Percentiles rank a stretch among this genome's conserved stretches.
Evolutionary conservation across 2,329 filamentous ascomycete genomes (phyloP).

Genomic region (Colletotrichum camelliae): DNA sequence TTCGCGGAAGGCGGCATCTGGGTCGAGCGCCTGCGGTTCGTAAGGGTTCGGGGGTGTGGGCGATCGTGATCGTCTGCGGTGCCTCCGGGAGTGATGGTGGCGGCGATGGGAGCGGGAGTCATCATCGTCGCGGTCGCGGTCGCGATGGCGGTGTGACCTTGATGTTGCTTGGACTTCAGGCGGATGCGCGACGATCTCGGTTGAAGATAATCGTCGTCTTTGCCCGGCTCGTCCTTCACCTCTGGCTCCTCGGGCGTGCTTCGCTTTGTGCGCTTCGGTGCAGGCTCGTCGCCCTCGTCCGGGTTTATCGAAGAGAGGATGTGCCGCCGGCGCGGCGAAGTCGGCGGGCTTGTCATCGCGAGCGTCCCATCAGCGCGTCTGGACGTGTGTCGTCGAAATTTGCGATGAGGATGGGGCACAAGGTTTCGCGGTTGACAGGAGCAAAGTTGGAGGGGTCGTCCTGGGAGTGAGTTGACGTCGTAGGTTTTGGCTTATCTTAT

Average conservation of each 20-base stretch:
- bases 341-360: conserved; percentile 36
- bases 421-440: neutral
- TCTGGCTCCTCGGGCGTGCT: conserved; percentile 10
- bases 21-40: conserved; percentile 57
- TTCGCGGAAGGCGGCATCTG: conserved; percentile 83
- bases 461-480: conserved; percentile 14
- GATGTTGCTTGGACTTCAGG: conserved; percentile 44
- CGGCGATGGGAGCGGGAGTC: conserved; percentile 28
- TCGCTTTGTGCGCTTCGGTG: neutral
- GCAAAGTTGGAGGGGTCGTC: conserved; percentile 2
- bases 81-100: conserved; percentile 31
- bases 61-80: conserved; percentile 42
- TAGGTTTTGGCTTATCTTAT: conserved; percentile 20
- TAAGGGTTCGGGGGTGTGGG: conserved; percentile 53
- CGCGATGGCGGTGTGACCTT: conserved; percentile 25
- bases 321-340: conserved; percentile 48
- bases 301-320: conserved; percentile 56
- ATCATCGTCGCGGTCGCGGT: conserved; percentile 29
- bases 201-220: neutral
- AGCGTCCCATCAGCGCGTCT: conserved; percentile 24
- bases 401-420: neutral
- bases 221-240: neutral
- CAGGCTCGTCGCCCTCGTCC: conserved; percentile 19
- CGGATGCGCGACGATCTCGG: conserved; percentile 41
- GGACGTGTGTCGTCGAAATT: neutral